Evolutionary conservation across 2,329 filamentous ascomycete genomes (phyloP), one percentile per base, ranked within the genome.

Genomic region (Penicillium sp.): DNA sequence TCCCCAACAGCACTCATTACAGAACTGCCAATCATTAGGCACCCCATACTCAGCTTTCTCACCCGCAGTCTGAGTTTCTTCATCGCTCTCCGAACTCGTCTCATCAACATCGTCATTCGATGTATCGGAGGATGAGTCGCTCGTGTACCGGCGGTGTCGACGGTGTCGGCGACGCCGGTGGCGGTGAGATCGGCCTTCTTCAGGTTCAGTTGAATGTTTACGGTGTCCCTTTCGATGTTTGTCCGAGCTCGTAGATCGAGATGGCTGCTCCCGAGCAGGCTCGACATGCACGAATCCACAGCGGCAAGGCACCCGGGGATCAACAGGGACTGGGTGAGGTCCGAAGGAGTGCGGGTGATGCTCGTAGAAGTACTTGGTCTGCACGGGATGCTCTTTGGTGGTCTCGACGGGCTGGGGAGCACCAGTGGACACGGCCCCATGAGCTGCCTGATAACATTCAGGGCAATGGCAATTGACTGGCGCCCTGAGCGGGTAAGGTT

Each of bases 221-320:
- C n/a, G 26, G 15, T 19, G n/a, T 30, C 38, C 38, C 17, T 30
- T 40, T 15, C n/a, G 15, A 22, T 45, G 24, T 15, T 44, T 42
- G 10, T 19, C 24, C 22, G 37, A 38, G 37, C n/a, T 30, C n/a
- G 26, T 30, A 22, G 37, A 22, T 13, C 24, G 53, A 22, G 53
- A 44, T 8, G 24, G 19, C 13, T 24, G 51, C 22, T 13, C 24
- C 40, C 10, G 53, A 3, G 24, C 22, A 30, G 53, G 38, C n/a
- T 55, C 38, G 7, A 45, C 37, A 35, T 55, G 53, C 17, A 55
- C 10, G 19, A 15, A 44, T 13, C 37, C 37, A 44, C 53, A 55
- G 12, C 24, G 26, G 3, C 53, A 55, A 15, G 26, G 15, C 0
- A 54, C 37, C 12, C 15, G 35, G 15, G 35, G 22, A 24, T 40